These are phyloP conservation scores for Prunus kanzakura DNA, from an alignment of 306 rosid genomes.

Conservation along the genomic window DNA sequence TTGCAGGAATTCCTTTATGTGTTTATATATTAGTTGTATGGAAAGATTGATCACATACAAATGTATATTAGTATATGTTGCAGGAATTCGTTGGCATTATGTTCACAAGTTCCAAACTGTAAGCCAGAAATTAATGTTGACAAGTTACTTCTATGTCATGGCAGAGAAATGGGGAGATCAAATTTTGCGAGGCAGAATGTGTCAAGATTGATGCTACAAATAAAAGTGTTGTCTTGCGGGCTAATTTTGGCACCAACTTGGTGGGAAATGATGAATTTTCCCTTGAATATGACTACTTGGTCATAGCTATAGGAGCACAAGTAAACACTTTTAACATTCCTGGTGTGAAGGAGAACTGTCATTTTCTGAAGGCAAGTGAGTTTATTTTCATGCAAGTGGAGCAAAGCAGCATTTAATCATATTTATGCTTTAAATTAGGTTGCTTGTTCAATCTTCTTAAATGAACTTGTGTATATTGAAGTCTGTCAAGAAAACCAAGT, in stretches of 20 bases:
- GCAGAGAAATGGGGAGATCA: constrained; percentile 73
- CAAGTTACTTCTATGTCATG: constrained; percentile 18
- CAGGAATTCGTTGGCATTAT: background rate
- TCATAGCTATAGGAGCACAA: constrained; percentile 83
- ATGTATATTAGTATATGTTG: background rate
- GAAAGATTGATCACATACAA: constrained; percentile 6
- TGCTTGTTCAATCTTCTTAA: constrained; percentile 14
- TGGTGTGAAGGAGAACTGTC: constrained; percentile 83
- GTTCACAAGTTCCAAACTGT: background rate
- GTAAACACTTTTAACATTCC: constrained; percentile 93
- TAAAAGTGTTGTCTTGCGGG: constrained; percentile 59
- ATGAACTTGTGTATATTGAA: constrained; percentile 12
- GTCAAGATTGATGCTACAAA: constrained; percentile 73
- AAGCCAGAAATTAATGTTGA: too few relatives aligned
- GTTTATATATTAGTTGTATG: background rate
- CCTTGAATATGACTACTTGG: constrained; percentile 82
- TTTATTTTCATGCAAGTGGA: background rate
- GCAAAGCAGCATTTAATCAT: background rate
- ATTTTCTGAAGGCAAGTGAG: constrained; percentile 74
- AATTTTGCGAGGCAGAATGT: constrained; percentile 88
- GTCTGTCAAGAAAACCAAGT: background rate
- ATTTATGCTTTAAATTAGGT: background rate
- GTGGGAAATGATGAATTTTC: constrained; percentile 65
- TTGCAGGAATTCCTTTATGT: constrained; percentile 2
- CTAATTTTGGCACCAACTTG: constrained; percentile 44